These are phyloP conservation scores for Saccharum spontaneum DNA, from an alignment of 176 grass and related monocot genomes.

Conservation along the genomic window DNA sequence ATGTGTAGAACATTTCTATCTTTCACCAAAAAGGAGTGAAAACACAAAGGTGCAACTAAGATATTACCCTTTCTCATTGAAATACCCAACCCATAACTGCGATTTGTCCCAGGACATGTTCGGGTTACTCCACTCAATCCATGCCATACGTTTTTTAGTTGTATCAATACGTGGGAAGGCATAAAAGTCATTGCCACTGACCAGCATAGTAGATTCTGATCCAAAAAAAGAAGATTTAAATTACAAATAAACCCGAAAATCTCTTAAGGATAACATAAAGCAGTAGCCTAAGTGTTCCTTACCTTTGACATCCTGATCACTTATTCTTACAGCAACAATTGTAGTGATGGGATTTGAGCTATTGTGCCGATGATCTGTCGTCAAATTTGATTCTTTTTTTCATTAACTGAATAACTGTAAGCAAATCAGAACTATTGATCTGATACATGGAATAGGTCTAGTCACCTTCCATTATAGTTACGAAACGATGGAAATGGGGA, in stretches of 20 bases:
- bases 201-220: conserved; percentile 63
- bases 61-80: conserved; percentile 76
- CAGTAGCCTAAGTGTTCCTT: conserved; percentile 23
- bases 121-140: conserved; percentile 85
- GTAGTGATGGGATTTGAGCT: conserved; percentile 58
- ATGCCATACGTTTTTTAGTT: conserved; percentile 60
- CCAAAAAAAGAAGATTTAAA: background rate
- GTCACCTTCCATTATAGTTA: conserved; percentile 89
- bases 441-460: background rate
- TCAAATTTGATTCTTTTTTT: conserved; percentile 1
- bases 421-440: background rate
- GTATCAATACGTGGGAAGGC: conserved; percentile 81
- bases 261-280: background rate
- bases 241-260: background rate
- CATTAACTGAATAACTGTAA: background rate
- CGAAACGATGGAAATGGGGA: conserved; percentile 68
- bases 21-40: background rate
- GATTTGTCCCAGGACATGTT: conserved; percentile 89
- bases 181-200: conserved; percentile 83
- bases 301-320: conserved; percentile 47
- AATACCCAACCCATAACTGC: conserved; percentile 82
- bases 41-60: conserved; percentile 14
- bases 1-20: background rate
- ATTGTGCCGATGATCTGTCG: conserved; percentile 59
- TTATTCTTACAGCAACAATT: conserved; percentile 52